phyloP scores from a whole-genome alignment of 306 rosid species.

The Cicer pinnatifidum region DNA sequence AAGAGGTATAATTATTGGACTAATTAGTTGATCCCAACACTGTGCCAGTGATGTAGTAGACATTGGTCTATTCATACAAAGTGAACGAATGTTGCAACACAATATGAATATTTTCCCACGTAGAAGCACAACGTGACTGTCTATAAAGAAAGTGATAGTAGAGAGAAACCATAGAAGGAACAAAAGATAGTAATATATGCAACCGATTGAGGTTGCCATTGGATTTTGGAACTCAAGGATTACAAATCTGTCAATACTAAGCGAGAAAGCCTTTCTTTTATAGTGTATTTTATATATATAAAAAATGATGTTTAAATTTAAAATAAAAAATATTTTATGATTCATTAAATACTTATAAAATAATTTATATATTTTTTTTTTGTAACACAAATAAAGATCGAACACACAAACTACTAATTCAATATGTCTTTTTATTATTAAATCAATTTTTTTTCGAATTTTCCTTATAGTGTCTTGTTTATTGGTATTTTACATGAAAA shows the following conservation, averaged over 20 bases:
- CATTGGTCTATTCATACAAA: background rate
- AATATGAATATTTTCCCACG: slow-evolving; percentile 16
- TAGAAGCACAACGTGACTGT: slow-evolving; percentile 22
- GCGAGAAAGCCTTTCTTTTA: slow-evolving; percentile 2
- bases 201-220: slow-evolving; percentile 50
- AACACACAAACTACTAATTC: too few relatives aligned
- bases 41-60: slow-evolving; percentile 30
- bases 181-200: slow-evolving; percentile 53
- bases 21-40: slow-evolving; percentile 39
- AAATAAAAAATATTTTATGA: too few relatives aligned
- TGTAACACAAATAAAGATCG: too few relatives aligned
- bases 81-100: background rate
- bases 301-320: too few relatives aligned
- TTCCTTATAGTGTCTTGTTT: background rate
- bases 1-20: slow-evolving; percentile 38
- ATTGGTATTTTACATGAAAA: background rate
- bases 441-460: too few relatives aligned
- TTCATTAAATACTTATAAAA: too few relatives aligned
- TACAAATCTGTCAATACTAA: background rate
- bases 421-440: too few relatives aligned
- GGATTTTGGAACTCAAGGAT: slow-evolving; percentile 2
- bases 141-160: slow-evolving; percentile 41
- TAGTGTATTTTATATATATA: background rate
- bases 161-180: slow-evolving; percentile 50
- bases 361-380: too few relatives aligned